These are phyloP conservation scores for Phytophthora multivora DNA, from an alignment of 352 stramenopile species.

Conservation along the genomic window DNA sequence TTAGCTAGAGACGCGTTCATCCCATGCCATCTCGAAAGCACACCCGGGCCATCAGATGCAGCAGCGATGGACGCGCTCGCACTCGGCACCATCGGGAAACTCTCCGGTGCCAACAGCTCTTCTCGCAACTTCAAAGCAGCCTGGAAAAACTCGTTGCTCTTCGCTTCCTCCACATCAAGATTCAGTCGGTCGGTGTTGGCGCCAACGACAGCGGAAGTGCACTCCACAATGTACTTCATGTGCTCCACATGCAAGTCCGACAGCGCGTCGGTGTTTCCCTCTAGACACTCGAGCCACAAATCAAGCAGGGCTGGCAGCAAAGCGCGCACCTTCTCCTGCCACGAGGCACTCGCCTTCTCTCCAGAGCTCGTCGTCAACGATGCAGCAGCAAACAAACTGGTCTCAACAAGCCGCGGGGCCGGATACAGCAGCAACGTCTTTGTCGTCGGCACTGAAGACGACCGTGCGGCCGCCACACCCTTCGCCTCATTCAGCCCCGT, in stretches of 20 bases:
- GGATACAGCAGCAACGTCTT: constrained; percentile 66
- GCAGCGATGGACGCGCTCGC: constrained; percentile 46
- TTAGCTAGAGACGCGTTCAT: constrained; percentile 77
- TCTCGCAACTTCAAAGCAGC: constrained; percentile 55
- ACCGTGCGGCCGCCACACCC: constrained; percentile 1
- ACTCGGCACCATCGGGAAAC: constrained; percentile 68
- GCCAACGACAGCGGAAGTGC: constrained; percentile 56
- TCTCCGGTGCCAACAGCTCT: constrained; percentile 50
- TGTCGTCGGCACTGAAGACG: constrained; percentile 28
- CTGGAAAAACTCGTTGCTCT: constrained; percentile 35
- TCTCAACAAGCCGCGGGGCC: constrained; percentile 36
- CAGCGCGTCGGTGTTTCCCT: constrained; percentile 57
- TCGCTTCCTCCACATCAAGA: constrained; percentile 19
- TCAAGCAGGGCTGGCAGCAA: constrained; percentile 66
- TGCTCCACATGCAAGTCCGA: constrained; percentile 72
- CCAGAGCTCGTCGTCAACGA: constrained; percentile 16
- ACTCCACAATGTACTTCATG: constrained; percentile 83
- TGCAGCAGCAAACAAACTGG: constrained; percentile 31
- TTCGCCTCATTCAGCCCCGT: background rate
- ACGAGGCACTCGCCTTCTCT: constrained; percentile 46
- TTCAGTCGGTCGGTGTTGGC: constrained; percentile 44
- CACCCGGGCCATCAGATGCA: constrained; percentile 40
- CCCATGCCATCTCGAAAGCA: constrained; percentile 66
- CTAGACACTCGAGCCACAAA: constrained; percentile 78
- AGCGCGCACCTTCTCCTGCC: constrained; percentile 70